Conservation (phyloP, 2,329 filamentous ascomycete genomes). For the Fusarium sp. region DNA sequence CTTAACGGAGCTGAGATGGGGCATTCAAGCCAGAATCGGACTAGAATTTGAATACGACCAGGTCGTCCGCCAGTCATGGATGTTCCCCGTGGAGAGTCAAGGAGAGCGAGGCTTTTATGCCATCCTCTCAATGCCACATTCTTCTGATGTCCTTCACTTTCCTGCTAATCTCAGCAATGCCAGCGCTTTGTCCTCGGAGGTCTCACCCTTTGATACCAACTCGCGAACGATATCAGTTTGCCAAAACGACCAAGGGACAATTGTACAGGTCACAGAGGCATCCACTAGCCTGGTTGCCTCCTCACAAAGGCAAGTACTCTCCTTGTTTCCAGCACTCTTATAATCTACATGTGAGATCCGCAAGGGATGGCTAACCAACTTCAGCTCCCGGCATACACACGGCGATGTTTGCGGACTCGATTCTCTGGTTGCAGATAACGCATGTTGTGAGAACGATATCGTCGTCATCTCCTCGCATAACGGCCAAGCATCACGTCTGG, state of each 20-base stretch:
- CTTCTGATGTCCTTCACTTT: slow-evolving; percentile 61
- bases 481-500: slow-evolving; percentile 52
- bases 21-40: slow-evolving; percentile 76
- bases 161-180: slow-evolving; percentile 60
- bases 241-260: slow-evolving; percentile 49
- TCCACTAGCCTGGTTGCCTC: slow-evolving; percentile 55
- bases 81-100: slow-evolving; percentile 52
- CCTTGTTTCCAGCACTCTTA: not conserved
- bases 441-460: slow-evolving; percentile 52
- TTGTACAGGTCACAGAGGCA: slow-evolving; percentile 67
- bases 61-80: slow-evolving; percentile 66
- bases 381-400: slow-evolving; percentile 47
- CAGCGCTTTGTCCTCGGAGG: slow-evolving; percentile 55
- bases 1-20: slow-evolving; percentile 76
- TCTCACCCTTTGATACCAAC: slow-evolving; percentile 62
- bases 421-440: slow-evolving; percentile 54
- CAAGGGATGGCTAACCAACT: slow-evolving; percentile 25
- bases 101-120: slow-evolving; percentile 46
- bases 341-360: not conserved
- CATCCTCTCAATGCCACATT: slow-evolving; percentile 63
- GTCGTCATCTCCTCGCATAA: slow-evolving; percentile 59
- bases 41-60: slow-evolving; percentile 64
- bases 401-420: slow-evolving; percentile 48
- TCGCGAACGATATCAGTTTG: slow-evolving; percentile 64
- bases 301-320: slow-evolving; percentile 45